Base-by-base conservation (phyloP, 331 rosid species). In the Spiraea crenata region DNA sequence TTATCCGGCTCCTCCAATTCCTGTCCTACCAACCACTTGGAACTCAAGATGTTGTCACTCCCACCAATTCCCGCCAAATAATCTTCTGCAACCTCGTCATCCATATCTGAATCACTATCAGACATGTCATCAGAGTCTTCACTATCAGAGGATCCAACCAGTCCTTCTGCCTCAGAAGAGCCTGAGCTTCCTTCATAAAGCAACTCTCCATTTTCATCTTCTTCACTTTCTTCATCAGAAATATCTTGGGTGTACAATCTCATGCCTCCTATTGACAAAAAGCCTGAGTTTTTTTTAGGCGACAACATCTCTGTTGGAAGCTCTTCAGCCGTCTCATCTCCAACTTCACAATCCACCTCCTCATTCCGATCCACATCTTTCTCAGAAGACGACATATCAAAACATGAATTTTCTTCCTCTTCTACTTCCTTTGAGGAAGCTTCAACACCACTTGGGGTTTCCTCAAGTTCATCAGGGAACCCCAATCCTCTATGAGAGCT, bases 41-140 rank as follows among this genome's bases (percentile, higher is more conserved):
- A 73, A 69, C 79, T 81, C 54, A 91, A 69, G 67, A 93, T 74
- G 72, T 80, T 83, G 38, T 79, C 89, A 41, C 88, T 75, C 40
- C 99, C 99, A 65, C 97, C 99, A 86, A 91, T 88, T 61, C 97
- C 97, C 79, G 82, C 92, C 57, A 91, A 59, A 80, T 93, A 93
- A 80, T 93, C 99, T 77, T 84, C 76, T 25, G 87, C 99, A 75
- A 91, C 89, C 70, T 83, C 95, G 0, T 87, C 97, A 60, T 93
- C 99, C 70, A 93, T 75, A 71, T 89, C 99, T 66, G 88, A 91
- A 84, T 76, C 92, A 82, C 80, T 77, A 69, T 79, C 92, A 83
- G 87, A 89, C 47, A 80, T 69, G 67, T 81, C 88, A 15, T 84
- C 92, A 4, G 92, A 90, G 71, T 80, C 72, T 41, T 70, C 84